A percentile compares a stretch with the other conserved stretches of the same genome.
phyloP scores from a whole-genome alignment of 257 asterid species.

The Solanum virginianum region DNA sequence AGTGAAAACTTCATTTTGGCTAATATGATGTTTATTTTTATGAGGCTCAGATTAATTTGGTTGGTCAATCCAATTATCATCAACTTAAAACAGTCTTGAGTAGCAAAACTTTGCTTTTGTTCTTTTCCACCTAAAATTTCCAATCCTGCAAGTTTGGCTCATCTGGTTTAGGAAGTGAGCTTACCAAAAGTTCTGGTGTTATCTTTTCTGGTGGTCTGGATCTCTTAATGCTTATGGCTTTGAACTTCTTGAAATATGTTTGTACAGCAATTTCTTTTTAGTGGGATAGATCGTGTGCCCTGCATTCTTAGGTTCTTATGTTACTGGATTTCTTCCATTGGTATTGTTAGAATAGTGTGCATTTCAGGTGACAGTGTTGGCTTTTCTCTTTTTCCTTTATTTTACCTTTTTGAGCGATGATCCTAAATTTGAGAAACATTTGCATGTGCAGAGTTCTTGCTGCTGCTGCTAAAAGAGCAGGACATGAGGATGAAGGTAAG shows the following conservation, averaged over 20 bases:
- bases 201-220: not conserved
- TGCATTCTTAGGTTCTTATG: not conserved
- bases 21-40: not conserved
- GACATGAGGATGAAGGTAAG: conserved; percentile 60
- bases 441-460: conserved; percentile 62
- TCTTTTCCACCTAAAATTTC: not conserved
- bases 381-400: not conserved
- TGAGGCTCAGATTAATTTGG: not conserved
- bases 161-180: not conserved
- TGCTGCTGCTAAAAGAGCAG: conserved; percentile 78
- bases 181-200: not conserved
- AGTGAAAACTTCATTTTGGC: not conserved
- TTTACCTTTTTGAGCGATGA: not conserved
- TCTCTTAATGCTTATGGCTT: not conserved
- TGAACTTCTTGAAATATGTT: not conserved
- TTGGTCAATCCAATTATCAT: not conserved
- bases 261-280: not conserved
- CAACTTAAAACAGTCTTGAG: not conserved
- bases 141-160: not conserved
- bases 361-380: not conserved
- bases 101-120: not conserved
- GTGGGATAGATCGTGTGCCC: not conserved
- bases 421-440: conserved; percentile 2
- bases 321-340: not conserved
- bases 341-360: not conserved